Percentiles rank a stretch among this genome's conserved stretches.
Conservation (phyloP, 1,139 yeast species). For the Wickerhamiella pararugosa region DNA sequence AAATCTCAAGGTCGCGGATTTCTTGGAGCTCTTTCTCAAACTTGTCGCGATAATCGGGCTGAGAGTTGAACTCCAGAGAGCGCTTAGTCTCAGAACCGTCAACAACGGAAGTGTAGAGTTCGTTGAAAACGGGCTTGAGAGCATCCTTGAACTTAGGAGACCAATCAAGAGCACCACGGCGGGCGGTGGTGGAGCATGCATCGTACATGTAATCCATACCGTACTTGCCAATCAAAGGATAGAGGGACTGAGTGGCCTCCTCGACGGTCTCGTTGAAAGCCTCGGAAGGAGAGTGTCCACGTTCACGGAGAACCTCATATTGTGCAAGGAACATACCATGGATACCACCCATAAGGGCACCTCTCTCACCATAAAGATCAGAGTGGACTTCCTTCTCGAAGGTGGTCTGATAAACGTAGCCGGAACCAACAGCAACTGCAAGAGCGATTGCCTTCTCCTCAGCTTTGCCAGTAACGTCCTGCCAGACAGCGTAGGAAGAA, state of each 20-base stretch:
- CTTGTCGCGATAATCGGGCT: constrained; percentile 92
- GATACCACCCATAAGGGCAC: constrained; percentile 99
- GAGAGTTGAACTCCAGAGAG: constrained; percentile 96
- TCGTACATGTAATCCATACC: constrained; percentile 99
- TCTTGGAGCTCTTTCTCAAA: constrained; percentile 84
- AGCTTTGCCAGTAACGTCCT: constrained; percentile 97
- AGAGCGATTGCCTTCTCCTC: constrained; percentile 98
- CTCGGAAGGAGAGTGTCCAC: constrained; percentile 99
- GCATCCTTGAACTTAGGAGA: constrained; percentile 98
- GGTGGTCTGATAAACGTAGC: constrained; percentile 99
- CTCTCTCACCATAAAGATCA: constrained; percentile 99
- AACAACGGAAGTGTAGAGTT: constrained; percentile 86
- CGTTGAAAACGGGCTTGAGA: constrained; percentile 94
- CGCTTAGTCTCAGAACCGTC: constrained; percentile 97
- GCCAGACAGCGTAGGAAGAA: constrained; percentile 98
- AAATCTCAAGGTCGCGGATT: constrained; percentile 96
- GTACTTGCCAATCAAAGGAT: constrained; percentile 97
- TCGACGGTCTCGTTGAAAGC: constrained; percentile 99
- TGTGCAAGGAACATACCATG: constrained; percentile 99
- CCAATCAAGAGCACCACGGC: constrained; percentile 99
- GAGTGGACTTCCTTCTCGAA: constrained; percentile 99
- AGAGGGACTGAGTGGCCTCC: constrained; percentile 98
- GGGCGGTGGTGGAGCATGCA: constrained; percentile 99
- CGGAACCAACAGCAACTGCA: constrained; percentile 98
- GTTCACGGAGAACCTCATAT: constrained; percentile 98